These are phyloP conservation scores for Tritrichomonas musculus DNA, from an alignment of 208 protist genomes.

Conservation along the genomic window DNA sequence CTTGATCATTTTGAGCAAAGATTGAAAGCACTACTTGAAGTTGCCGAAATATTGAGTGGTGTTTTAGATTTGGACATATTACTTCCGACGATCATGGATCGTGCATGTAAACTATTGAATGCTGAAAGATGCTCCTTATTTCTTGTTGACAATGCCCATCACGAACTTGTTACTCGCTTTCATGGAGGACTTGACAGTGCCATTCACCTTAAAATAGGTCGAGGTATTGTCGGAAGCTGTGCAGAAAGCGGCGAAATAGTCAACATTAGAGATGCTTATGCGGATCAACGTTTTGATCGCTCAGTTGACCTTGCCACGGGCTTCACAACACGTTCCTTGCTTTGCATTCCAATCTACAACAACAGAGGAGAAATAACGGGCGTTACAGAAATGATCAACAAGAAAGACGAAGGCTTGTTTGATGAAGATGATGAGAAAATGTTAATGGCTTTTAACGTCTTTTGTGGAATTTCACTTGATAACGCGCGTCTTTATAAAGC, in stretches of 20 bases:
- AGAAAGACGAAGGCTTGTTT: constrained; percentile 35
- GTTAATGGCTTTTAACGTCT: constrained; percentile 37
- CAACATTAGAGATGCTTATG: constrained; percentile 53
- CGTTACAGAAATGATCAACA: constrained; percentile 53
- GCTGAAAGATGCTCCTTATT: background rate
- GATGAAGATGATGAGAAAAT: constrained; percentile 40
- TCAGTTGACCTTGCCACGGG: constrained; percentile 52
- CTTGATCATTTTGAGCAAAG: background rate
- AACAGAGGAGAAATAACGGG: constrained; percentile 47
- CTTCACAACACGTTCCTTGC: constrained; percentile 48
- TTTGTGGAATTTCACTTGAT: constrained; percentile 30
- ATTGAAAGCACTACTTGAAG: constrained; percentile 1
- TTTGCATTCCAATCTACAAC: constrained; percentile 56
- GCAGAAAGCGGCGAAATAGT: constrained; percentile 43
- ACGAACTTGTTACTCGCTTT: constrained; percentile 22
- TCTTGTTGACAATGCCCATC: background rate
- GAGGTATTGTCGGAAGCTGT: constrained; percentile 41
- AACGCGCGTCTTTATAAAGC: constrained; percentile 12
- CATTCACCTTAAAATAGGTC: constrained; percentile 37
- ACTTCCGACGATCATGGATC: constrained; percentile 10
- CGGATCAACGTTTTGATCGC: constrained; percentile 52
- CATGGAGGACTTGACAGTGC: constrained; percentile 17
- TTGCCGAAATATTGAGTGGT: constrained; percentile 21
- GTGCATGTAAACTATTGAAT: background rate
- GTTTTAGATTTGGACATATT: background rate